Conservation (phyloP, 2,329 filamentous ascomycete genomes). For the Penicillium italicum region DNA sequence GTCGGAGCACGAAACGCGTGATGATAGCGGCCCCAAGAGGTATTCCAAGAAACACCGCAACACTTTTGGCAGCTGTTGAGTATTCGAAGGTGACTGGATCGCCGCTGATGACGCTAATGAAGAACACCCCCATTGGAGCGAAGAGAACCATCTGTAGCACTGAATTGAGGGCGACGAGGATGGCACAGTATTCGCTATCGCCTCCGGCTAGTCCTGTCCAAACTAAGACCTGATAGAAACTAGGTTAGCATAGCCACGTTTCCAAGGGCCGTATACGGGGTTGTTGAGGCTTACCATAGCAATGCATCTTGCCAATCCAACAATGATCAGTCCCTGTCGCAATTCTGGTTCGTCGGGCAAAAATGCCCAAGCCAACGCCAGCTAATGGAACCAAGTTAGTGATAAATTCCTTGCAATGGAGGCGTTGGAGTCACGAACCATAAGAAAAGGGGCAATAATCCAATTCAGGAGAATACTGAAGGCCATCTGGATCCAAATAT, state of each 20-base stretch:
- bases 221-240: constrained; percentile 54
- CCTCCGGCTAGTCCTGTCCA: constrained; percentile 77
- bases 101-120: constrained; percentile 65
- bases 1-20: constrained; percentile 63
- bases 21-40: constrained; percentile 76
- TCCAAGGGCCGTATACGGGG: neutral
- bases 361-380: constrained; percentile 50
- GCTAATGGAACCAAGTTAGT: constrained; percentile 24
- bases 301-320: constrained; percentile 80
- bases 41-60: constrained; percentile 81
- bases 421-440: constrained; percentile 52
- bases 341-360: constrained; percentile 50
- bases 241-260: constrained; percentile 3
- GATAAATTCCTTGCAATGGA: accelerated
- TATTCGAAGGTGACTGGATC: constrained; percentile 54
- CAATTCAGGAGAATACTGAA: constrained; percentile 79
- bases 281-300: constrained; percentile 64
- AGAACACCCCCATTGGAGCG: constrained; percentile 65
- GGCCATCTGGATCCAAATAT: constrained; percentile 72
- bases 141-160: constrained; percentile 71
- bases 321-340: constrained; percentile 68
- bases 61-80: constrained; percentile 68
- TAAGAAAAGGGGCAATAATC: constrained; percentile 77
- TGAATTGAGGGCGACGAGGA: constrained; percentile 72
- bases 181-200: constrained; percentile 77